A percentile compares a stretch with the other conserved stretches of the same genome.
These are phyloP conservation scores for Claviceps lovelessii DNA, from an alignment of 2,329 filamentous ascomycete species.

Conservation along the genomic window DNA sequence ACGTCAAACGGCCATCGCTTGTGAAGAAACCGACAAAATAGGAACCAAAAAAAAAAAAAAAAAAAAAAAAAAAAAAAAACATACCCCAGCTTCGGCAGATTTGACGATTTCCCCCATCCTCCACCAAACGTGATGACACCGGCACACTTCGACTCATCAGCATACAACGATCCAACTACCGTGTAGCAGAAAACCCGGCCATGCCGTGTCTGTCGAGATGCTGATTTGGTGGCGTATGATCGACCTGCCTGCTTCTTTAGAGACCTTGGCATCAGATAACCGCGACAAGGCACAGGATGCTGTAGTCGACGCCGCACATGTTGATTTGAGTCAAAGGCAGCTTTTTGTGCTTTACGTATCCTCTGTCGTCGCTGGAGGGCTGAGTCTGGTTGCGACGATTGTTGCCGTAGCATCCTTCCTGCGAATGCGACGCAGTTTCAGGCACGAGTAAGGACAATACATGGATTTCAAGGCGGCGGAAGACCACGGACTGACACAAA, in stretches of 20 bases:
- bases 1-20: neutral
- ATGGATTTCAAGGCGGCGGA: neutral
- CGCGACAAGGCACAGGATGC: neutral
- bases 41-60: neutral
- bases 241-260: neutral
- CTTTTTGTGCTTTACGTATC: conserved; percentile 10
- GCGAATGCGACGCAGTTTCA: conserved; percentile 58
- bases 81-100: neutral
- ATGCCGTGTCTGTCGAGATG: conserved; percentile 1
- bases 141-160: neutral
- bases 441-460: conserved; percentile 37
- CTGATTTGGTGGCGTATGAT: conserved; percentile 1
- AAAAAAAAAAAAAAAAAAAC: neutral
- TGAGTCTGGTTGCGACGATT: conserved; percentile 43
- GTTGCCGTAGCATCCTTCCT: conserved; percentile 57
- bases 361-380: conserved; percentile 26
- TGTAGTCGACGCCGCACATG: neutral
- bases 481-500: neutral
- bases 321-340: neutral
- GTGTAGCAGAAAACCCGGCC: neutral
- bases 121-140: neutral
- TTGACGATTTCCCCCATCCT: neutral
- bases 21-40: too few relatives aligned
- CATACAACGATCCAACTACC: neutral
- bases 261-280: neutral